These are phyloP conservation scores for Penicillium pancosmium DNA, from an alignment of 495 filamentous ascomycete species.

Conservation along the genomic window DNA sequence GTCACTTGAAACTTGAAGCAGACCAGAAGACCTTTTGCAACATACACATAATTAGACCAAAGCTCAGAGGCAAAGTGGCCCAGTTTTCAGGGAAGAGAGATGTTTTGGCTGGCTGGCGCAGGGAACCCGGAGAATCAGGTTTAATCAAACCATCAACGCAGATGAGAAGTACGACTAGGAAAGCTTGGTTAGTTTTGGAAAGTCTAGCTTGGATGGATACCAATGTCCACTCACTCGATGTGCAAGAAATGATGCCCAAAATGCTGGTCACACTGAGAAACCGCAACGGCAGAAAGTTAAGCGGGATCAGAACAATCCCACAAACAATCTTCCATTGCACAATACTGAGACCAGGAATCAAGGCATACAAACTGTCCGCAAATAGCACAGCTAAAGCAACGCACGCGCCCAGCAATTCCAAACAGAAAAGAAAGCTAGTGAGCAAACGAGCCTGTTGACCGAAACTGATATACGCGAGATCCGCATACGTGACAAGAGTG, in stretches of 20 bases:
- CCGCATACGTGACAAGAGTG: slow-evolving; percentile 84
- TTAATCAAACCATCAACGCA: slow-evolving; percentile 87
- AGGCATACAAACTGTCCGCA: slow-evolving; percentile 79
- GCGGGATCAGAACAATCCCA: slow-evolving; percentile 75
- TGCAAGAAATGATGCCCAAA: slow-evolving; percentile 83
- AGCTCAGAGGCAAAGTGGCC: slow-evolving; percentile 86
- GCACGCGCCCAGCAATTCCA: slow-evolving; percentile 87
- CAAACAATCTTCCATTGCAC: slow-evolving; percentile 86
- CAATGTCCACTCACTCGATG: slow-evolving; percentile 67
- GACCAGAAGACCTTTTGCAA: background rate
- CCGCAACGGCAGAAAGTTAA: slow-evolving; percentile 84
- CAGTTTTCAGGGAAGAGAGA: slow-evolving; percentile 79
- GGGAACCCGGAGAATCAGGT: slow-evolving; percentile 74
- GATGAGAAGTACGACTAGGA: slow-evolving; percentile 74
- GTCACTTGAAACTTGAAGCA: background rate
- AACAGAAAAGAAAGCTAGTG: slow-evolving; percentile 81
- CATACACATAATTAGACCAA: slow-evolving; percentile 90
- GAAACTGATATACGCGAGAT: slow-evolving; percentile 90
- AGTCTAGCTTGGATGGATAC: background rate
- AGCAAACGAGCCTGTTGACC: slow-evolving; percentile 78
- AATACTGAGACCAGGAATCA: slow-evolving; percentile 74
- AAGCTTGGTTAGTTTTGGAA: background rate
- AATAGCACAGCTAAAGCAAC: slow-evolving; percentile 94
- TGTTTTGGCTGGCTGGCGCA: slow-evolving; percentile 79
- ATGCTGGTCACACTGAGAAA: slow-evolving; percentile 89